Conservation (phyloP, 371 early-diverging fungal genomes). For the Apophysomyces elegans region DNA sequence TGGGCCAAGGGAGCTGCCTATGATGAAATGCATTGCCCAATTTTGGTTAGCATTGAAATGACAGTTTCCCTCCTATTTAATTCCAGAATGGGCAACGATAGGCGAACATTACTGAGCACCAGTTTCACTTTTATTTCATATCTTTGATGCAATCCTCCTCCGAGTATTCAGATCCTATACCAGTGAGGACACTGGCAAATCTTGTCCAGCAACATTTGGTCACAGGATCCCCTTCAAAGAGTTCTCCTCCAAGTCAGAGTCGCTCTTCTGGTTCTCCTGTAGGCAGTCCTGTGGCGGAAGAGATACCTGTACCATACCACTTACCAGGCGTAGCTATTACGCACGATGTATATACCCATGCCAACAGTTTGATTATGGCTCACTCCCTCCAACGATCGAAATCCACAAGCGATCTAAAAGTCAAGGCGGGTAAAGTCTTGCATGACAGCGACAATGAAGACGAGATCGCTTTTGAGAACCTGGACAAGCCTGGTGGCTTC, state of each 20-base stretch:
- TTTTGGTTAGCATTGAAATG: constrained; percentile 4
- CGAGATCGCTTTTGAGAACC: constrained; percentile 35
- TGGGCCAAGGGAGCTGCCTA: background rate
- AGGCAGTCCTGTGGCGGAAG: constrained; percentile 15
- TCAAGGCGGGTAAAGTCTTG: constrained; percentile 24
- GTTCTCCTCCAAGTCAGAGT: background rate
- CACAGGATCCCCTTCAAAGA: constrained; percentile 18
- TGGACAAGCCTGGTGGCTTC: constrained; percentile 76
- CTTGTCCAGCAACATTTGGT: constrained; percentile 44
- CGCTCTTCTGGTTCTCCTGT: constrained; percentile 8
- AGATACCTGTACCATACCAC: constrained; percentile 47
- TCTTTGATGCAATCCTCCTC: constrained; percentile 15
- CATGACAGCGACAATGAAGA: constrained; percentile 26
- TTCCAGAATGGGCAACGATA: background rate
- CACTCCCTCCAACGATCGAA: constrained; percentile 28
- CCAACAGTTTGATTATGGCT: constrained; percentile 32
- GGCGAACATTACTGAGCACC: background rate
- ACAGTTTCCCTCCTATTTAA: constrained; percentile 9
- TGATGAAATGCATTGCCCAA: constrained; percentile 7
- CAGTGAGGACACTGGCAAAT: constrained; percentile 34
- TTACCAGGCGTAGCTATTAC: constrained; percentile 52
- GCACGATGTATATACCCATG: constrained; percentile 51
- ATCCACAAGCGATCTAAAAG: constrained; percentile 26
- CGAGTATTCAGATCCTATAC: constrained; percentile 25
- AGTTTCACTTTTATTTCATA: constrained; percentile 11